Evolutionary conservation across 352 stramenopile species (phyloP), one percentile per base, ranked within the genome.

Genomic region (Lagenidium sp.): DNA sequence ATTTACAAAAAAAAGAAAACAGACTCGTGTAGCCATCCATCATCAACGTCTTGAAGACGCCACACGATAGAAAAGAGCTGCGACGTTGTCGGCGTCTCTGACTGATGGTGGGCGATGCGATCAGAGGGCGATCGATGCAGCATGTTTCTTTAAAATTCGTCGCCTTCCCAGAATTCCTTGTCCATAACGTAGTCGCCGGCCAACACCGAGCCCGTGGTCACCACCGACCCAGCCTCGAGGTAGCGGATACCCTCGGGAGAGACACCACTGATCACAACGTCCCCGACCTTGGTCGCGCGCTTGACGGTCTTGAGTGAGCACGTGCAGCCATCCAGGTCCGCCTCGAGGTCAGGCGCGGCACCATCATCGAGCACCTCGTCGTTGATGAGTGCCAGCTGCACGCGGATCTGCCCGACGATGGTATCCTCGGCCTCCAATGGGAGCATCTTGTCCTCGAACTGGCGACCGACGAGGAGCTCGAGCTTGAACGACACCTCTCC

Each of bases 381-480:
- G 50, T 88, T 88, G 49, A 88, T 84, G 10, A 88, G 53, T 29
- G 76, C 69, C 16, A 88, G 47, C 47, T 88, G 76, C 51, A 88
- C 60, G 2, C 70, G 69, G 13, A 85, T 52, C 39, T 88, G 76
- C 0, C 76, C 76, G 12, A 88, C 76, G 36, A 88, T 88, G 31
- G 76, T 88, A 44, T 79, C 70, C 19, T 82, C 68, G 1, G 72
- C 70, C 50, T 88, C 76, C 26, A 88, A 67, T 11, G 76, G 68
- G 38, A 82, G 66, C 50, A 61, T 71, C 53, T 84, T 83, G 57
- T 88, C 76, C 43, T 85, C 72, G 31, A 88, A 85, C 16, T 59
- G 61, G 28, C 63, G 70, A 5, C 72, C 72, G 16, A 88, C 62
- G 7, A 88, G 53, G 40, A 80, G 60, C 47, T 88, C 76, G 11